phyloP scores from a whole-genome alignment of 192 early-diverging fungal genomes.

The Coemansia sp. region DNA sequence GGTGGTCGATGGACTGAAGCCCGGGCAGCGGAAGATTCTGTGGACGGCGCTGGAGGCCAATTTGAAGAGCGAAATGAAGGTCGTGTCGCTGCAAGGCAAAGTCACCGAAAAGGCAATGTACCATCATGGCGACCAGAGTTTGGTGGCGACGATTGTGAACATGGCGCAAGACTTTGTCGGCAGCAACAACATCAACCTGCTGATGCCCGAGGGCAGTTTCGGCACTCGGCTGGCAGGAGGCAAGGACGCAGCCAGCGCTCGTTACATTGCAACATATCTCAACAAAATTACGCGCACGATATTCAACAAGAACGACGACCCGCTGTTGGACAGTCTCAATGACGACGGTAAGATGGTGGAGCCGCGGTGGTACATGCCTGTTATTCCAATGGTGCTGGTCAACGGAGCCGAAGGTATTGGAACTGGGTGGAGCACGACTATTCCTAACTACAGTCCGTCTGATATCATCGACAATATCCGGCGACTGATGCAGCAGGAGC shows the following conservation, averaged over 20 bases:
- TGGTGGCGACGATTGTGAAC: slow-evolving; percentile 83
- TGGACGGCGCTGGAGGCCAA: slow-evolving; percentile 84
- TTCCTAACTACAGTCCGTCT: slow-evolving; percentile 84
- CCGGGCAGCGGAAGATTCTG: slow-evolving; percentile 94
- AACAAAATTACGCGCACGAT: slow-evolving; percentile 70
- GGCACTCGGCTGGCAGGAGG: slow-evolving; percentile 88
- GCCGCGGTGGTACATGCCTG: slow-evolving; percentile 93
- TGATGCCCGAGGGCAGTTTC: slow-evolving; percentile 87
- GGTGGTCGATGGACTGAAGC: slow-evolving; percentile 93
- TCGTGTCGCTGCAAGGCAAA: slow-evolving; percentile 83
- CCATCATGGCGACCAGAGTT: slow-evolving; percentile 90
- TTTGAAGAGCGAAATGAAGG: slow-evolving; percentile 80
- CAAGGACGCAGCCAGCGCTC: slow-evolving; percentile 92
- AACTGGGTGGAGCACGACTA: slow-evolving; percentile 81
- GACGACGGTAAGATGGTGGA: slow-evolving; percentile 91
- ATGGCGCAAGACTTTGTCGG: slow-evolving; percentile 96
- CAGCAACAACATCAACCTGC: slow-evolving; percentile 87
- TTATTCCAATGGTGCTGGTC: slow-evolving; percentile 90
- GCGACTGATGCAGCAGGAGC: slow-evolving; percentile 74
- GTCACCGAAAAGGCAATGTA: slow-evolving; percentile 88
- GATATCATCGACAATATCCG: slow-evolving; percentile 87
- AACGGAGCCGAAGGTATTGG: slow-evolving; percentile 96
- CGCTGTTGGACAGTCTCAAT: slow-evolving; percentile 74
- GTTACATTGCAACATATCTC: slow-evolving; percentile 91
- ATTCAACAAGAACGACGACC: slow-evolving; percentile 81